Base-by-base conservation (phyloP, 192 early-diverging fungal genomes). In the Phycomyces nitens region DNA sequence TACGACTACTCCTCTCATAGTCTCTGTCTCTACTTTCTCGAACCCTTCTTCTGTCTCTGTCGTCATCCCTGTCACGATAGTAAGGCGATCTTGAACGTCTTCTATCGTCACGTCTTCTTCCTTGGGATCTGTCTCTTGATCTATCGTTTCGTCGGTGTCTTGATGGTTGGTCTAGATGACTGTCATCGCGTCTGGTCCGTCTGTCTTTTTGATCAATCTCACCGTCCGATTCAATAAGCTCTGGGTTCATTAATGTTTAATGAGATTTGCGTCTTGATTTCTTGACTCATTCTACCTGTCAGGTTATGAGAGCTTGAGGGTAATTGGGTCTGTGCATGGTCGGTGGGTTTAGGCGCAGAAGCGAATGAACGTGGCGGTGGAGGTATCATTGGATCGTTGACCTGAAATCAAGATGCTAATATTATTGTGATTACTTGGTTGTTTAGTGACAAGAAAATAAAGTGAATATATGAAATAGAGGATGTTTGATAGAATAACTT, bases 361-460 rank as follows among this genome's bases (percentile, higher is more conserved):
- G 43, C 26, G 23, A 68, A 68, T 0, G 66, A 68, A 29, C 58
- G 66, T 10, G 55, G 55, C 23, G 56, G 56, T 41, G 44, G 44
- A 6, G 44, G 44, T 47, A 47, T 47, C 44, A 47, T 47, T 3
- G 18, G 44, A 34, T 34, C 29, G 29, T 34, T 34, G 29, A 34
- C 29, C 29, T 34, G 29, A 34, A 34, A 34, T 34, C 7, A 34
- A 7, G 29, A 34, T 34, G n/a, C n/a, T n/a, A n/a, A n/a, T n/a
- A n/a, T n/a, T n/a, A n/a, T n/a, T n/a, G n/a, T n/a, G n/a, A n/a
- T n/a, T n/a, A n/a, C n/a, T n/a, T n/a, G n/a, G n/a, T n/a, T n/a
- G n/a, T n/a, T n/a, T n/a, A n/a, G n/a, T n/a, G n/a, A n/a, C n/a
- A n/a, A n/a, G n/a, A n/a, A n/a, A n/a, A n/a, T n/a, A n/a, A n/a